These are phyloP conservation scores for Diaporthe sp. DNA, from an alignment of 2,329 filamentous ascomycete genomes.

Conservation along the genomic window DNA sequence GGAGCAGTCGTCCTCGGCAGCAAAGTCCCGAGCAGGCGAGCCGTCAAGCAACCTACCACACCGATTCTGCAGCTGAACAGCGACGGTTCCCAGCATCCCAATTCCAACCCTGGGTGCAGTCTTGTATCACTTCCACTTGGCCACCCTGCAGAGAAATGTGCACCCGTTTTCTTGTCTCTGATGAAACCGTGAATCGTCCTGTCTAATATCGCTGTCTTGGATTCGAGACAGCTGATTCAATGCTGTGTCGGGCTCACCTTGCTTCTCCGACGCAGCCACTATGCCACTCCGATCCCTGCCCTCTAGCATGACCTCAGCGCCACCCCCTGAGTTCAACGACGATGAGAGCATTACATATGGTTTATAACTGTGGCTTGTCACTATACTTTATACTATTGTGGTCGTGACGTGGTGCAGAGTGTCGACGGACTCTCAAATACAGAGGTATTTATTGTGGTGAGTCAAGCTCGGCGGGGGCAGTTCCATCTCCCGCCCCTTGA, in stretches of 20 bases:
- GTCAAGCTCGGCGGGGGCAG: background rate
- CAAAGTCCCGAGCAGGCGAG: background rate
- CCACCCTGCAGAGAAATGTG: background rate
- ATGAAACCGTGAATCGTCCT: constrained; percentile 13
- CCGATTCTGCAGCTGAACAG: background rate
- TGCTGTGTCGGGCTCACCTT: constrained; percentile 32
- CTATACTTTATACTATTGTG: background rate
- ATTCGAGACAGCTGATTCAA: constrained; percentile 31
- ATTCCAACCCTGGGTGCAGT: background rate
- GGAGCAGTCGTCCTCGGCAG: background rate
- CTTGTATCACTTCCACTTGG: background rate
- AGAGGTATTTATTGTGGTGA: background rate
- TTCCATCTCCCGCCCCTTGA: background rate
- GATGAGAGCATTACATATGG: background rate
- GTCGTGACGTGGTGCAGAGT: background rate
- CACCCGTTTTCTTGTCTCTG: background rate
- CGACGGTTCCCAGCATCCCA: background rate
- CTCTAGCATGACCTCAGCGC: background rate
- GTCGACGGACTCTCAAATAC: too few relatives aligned
- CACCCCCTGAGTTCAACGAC: constrained; percentile 17
- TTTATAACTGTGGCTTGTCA: background rate
- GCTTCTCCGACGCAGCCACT: constrained; percentile 22
- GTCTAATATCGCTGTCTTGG: constrained; percentile 25
- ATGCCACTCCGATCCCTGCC: constrained; percentile 14
- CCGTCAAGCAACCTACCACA: background rate